These are phyloP conservation scores for Penicillium lagena DNA, from an alignment of 495 filamentous ascomycete genomes.

Conservation along the genomic window DNA sequence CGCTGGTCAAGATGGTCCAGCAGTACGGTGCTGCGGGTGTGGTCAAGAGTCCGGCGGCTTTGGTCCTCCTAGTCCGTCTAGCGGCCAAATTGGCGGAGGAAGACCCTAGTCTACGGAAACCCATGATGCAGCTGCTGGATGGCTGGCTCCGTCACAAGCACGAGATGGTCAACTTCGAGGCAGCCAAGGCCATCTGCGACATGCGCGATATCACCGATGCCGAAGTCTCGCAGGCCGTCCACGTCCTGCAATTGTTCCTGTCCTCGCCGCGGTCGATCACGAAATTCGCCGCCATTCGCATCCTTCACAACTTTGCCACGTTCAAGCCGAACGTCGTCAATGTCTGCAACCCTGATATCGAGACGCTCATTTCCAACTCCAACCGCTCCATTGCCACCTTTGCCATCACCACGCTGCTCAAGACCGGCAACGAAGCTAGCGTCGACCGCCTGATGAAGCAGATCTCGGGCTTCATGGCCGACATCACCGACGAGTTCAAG, in stretches of 20 bases:
- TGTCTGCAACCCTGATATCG: conserved; percentile 93
- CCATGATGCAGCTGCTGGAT: conserved; percentile 92
- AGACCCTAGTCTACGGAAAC: conserved; percentile 78
- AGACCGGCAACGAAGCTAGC: conserved; percentile 94
- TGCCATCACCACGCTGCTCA: conserved; percentile 94
- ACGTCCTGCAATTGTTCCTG: conserved; percentile 92
- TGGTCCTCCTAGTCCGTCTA: conserved; percentile 84
- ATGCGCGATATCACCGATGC: conserved; percentile 88
- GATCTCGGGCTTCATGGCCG: conserved; percentile 93
- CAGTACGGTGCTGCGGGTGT: conserved; percentile 88
- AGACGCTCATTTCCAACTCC: conserved; percentile 88
- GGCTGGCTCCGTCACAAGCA: conserved; percentile 98
- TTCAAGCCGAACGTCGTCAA: conserved; percentile 92
- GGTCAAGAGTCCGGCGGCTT: conserved; percentile 89
- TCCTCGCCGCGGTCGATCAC: conserved; percentile 94
- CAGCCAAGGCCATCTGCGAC: conserved; percentile 94
- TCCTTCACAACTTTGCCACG: conserved; percentile 90
- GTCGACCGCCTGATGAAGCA: conserved; percentile 99
- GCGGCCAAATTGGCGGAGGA: conserved; percentile 95
- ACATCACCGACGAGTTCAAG: conserved; percentile 98
- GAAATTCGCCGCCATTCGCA: conserved; percentile 95
- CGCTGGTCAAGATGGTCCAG: conserved; percentile 99
- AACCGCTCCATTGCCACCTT: conserved; percentile 98
- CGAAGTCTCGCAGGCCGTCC: conserved; percentile 88
- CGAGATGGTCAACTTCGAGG: conserved; percentile 99